Evolutionary conservation across 768 basidiomycete genomes (phyloP), one percentile per base, ranked within the genome.

Genomic region (Boletales sp.): DNA sequence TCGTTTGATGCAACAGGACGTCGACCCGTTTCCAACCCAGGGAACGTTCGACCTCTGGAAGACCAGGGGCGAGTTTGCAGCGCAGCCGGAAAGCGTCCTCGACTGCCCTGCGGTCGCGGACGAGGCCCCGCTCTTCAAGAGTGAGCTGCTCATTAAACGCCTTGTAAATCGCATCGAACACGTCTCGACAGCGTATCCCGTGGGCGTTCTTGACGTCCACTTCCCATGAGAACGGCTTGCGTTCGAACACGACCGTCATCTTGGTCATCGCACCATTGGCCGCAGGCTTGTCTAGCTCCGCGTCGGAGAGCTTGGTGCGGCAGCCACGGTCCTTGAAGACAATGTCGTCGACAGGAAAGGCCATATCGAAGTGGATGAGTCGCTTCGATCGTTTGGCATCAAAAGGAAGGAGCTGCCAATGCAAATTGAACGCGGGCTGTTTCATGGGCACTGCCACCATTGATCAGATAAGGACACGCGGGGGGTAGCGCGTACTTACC

Each of bases 21-120:
- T 84, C 83, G 31, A 82, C 73, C 8, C 82, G 74, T 43, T 74
- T 68, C 62, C 80, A 69, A 7, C 81, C 81, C 44, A 72, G 65
- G 34, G 64, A 58, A 53, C 71, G 69, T 48, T 73, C 74, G 48
- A 56, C 64, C 43, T 63, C 67, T 9, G 67, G 59, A 40, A 72
- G 55, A 15, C 71, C 72, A 14, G 70, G 35, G 39, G 65, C 63
- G 46, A 73, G 70, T 28, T 28, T 28, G 33, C 59, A 53, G 56
- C 78, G 68, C 53, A 74, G 68, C 41, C 69, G 63, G 58, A 77
- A 80, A 3, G 72, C 70, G 12, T 56, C 62, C 39, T 64, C 59
- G 52, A 73, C 77, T 28, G 55, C 61, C 9, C 56, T 54, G 12
- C 56, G 56, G 18, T 54, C 37, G 32, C 48, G 53, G 38, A 62